Evolutionary conservation across 768 basidiomycete genomes (phyloP), one percentile per base, ranked within the genome.

Genomic region (Collybia nuda): DNA sequence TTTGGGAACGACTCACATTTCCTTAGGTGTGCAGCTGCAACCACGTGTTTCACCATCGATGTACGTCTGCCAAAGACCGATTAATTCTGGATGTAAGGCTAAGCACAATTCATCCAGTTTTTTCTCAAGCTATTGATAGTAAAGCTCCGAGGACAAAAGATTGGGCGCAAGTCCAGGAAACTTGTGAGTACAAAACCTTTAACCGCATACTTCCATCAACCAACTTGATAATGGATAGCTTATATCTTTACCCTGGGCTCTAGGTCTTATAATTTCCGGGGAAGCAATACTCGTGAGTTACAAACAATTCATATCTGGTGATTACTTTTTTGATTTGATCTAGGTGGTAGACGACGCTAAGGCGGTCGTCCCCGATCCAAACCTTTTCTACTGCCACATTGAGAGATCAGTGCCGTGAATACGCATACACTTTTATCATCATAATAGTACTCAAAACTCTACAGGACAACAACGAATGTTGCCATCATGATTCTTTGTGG

Each of bases 11-110:
- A 6, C 17, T 19, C 8, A 4, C 17, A 28, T 11, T 28, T 17
- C 22, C 8, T 28, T 29, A 50, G 48, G 12, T 32, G 40, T 17
- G 36, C 11, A 4, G 19, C 36, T 5, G 14, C 48, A 7, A 42
- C 41, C 28, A 14, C 32, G 17, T 42, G 40, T 23, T 50, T 50
- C 37, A 23, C 32, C 1, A n/a, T 50, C 29, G 48, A 50, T 41
- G 48, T 41, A 32, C 41, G 40, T 42, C 7, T 28, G 12, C 3
- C 22, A 18, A 29, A 32, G 3, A 6, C 24, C 21, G 28, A 22
- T 17, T n/a, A 28, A 28, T 22, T 35, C 8, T 36, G 5, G 11
- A 15, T 19, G 15, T 3, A 6, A 12, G 36, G 23, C 39, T 5
- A 47, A 36, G 18, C 18, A 2, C n/a, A 14, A n/a, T 15, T 19